Percentiles rank a stretch among this genome's conserved stretches.
Evolutionary conservation across 2,329 filamentous ascomycete species (phyloP).

Genomic region (Pleoardoris graminearum): DNA sequence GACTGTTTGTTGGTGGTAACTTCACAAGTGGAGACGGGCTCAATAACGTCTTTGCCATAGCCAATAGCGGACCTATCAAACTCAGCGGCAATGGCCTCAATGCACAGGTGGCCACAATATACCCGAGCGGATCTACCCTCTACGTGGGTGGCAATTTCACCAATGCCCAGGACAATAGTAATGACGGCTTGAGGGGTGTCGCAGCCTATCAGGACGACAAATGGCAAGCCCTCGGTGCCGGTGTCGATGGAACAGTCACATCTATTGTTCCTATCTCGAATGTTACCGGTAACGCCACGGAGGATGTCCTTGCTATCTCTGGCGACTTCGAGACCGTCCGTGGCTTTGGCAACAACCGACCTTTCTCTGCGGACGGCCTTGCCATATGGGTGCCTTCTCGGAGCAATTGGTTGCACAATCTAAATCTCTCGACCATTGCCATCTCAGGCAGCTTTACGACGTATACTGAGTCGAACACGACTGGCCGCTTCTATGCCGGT

Average conservation of each 20-base stretch:
- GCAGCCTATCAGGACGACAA: conserved; percentile 71
- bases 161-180: conserved; percentile 65
- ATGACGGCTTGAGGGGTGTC: conserved; percentile 70
- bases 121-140: conserved; percentile 61
- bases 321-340: conserved; percentile 77
- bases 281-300: conserved; percentile 67
- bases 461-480: conserved; percentile 63
- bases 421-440: conserved; percentile 64
- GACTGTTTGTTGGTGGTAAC: conserved; percentile 76
- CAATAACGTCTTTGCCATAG: conserved; percentile 76
- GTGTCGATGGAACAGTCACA: conserved; percentile 78
- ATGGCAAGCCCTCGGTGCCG: conserved; percentile 81
- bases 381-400: conserved; percentile 89
- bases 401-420: conserved; percentile 84
- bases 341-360: conserved; percentile 65
- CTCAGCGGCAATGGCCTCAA: conserved; percentile 76
- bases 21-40: conserved; percentile 67
- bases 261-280: conserved; percentile 79
- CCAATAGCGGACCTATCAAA: conserved; percentile 59
- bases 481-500: conserved; percentile 76
- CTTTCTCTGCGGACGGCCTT: conserved; percentile 71
- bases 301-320: conserved; percentile 76
- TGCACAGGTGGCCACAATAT: conserved; percentile 72
- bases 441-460: conserved; percentile 75
- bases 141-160: conserved; percentile 88